Evolutionary conservation across 257 asterid species (phyloP).

Genomic region (Parsonsia alboflavescens): DNA sequence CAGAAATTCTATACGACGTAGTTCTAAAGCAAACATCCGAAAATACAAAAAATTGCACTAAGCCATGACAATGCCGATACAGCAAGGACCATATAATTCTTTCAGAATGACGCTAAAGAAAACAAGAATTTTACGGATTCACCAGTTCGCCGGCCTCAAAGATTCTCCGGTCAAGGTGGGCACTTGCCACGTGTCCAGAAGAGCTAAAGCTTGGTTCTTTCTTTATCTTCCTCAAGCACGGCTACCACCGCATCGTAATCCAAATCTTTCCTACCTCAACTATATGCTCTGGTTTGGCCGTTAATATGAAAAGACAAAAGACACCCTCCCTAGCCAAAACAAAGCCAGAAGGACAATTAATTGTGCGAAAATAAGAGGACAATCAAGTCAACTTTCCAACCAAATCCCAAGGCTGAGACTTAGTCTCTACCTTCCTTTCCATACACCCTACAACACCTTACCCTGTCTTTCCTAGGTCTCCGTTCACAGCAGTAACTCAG

Average conservation of each 20-base stretch:
- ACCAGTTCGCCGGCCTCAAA: slow-evolving; percentile 1
- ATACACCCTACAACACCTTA: slow-evolving; percentile 6
- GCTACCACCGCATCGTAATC: slow-evolving; percentile 27
- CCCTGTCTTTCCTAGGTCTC: background rate
- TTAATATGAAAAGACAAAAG: background rate
- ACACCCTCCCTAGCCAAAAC: background rate
- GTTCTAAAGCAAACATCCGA: no score
- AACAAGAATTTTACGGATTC: background rate
- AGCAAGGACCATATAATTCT: background rate
- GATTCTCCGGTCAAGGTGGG: slow-evolving; percentile 19
- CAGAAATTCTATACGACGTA: background rate
- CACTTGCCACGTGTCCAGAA: slow-evolving; percentile 25
- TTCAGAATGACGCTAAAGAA: background rate
- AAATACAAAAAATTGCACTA: background rate
- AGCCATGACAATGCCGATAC: slow-evolving; percentile 7
- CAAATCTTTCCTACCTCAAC: slow-evolving; percentile 21
- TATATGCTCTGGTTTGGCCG: background rate
- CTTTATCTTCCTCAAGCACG: slow-evolving; percentile 21
- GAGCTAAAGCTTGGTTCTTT: slow-evolving; percentile 16
- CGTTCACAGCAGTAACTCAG: no score
- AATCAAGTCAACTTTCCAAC: background rate
- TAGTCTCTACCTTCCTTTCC: background rate
- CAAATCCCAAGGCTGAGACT: background rate
- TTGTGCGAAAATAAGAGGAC: background rate
- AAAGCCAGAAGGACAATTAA: background rate